phyloP scores from a whole-genome alignment of 2,329 filamentous ascomycete genomes.

The Thielaviopsis ethacetica region DNA sequence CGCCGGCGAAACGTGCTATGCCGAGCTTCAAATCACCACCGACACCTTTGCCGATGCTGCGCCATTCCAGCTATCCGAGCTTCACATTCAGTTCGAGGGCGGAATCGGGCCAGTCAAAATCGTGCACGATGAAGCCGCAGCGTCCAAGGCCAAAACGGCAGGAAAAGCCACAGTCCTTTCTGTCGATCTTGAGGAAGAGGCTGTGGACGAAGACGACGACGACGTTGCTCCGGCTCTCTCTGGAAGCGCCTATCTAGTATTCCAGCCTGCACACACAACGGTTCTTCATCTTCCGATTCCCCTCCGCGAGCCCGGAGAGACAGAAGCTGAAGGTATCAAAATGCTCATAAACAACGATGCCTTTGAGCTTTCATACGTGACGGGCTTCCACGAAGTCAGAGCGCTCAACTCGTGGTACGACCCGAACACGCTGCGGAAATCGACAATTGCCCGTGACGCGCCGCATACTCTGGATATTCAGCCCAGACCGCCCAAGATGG shows the following conservation, averaged over 20 bases:
- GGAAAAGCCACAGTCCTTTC: slow-evolving; percentile 15
- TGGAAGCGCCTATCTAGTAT: slow-evolving; percentile 6
- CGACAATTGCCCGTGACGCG: slow-evolving; percentile 31
- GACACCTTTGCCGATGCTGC: slow-evolving; percentile 35
- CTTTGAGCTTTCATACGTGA: slow-evolving; percentile 52
- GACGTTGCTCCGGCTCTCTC: slow-evolving; percentile 16
- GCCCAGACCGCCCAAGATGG: slow-evolving; percentile 83
- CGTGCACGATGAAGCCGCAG: slow-evolving; percentile 22
- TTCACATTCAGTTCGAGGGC: slow-evolving; percentile 40
- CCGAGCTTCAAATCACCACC: slow-evolving; percentile 42
- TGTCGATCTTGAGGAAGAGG: slow-evolving; percentile 20
- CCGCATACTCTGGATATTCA: slow-evolving; percentile 51
- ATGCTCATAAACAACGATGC: slow-evolving; percentile 45
- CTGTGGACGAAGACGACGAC: slow-evolving; percentile 14
- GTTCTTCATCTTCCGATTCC: slow-evolving; percentile 57
- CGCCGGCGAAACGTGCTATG: slow-evolving; percentile 41
- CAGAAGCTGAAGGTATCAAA: slow-evolving; percentile 45
- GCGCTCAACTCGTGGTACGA: slow-evolving; percentile 34
- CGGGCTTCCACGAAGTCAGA: slow-evolving; percentile 32
- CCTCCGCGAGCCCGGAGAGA: slow-evolving; percentile 68
- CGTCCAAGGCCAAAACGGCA: slow-evolving; percentile 10
- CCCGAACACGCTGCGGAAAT: slow-evolving; percentile 23
- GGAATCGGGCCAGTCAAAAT: slow-evolving; percentile 39
- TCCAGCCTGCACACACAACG: slow-evolving; percentile 44
- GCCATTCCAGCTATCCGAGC: slow-evolving; percentile 33